Evolutionary conservation across 495 filamentous ascomycete species (phyloP), one percentile per base, ranked within the genome.

Genomic region (Friedmanniomyces simplex): DNA sequence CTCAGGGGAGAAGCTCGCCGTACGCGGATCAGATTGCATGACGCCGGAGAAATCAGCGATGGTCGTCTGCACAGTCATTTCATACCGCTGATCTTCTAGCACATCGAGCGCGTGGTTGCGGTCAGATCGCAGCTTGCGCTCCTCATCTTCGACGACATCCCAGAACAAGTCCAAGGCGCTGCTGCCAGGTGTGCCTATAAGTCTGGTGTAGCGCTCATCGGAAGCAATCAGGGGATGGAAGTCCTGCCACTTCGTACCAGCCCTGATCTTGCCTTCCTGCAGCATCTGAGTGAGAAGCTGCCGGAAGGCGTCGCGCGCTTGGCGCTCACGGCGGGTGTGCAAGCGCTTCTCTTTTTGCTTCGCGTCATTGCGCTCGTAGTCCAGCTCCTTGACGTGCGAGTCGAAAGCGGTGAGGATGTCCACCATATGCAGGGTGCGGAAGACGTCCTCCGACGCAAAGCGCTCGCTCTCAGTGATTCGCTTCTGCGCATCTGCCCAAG

Each of bases 121-220:
- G 48, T 84, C 85, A 49, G 80, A 80, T 42, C 94, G 84, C 16
- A 97, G 73, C 20, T 83, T 82, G 50, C 85, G 80, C 59, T 97
- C 90, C 71, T 96, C 89, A 69, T 96, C 91, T 67, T 96, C 91
- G 16, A 97, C 80, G 50, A 90, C 78, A 71, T 99, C 94, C 91
- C 94, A 96, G 72, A 97, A 95, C 10, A 99, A 75, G 57, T 99
- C 93, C 58, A 95, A 76, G n/a, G 91, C 88, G 4, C 82, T 87
- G 3, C 93, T 96, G 52, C 94, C 94, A 42, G 82, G 66, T 63
- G 93, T 89, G 43, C 91, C 93, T 30, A 93, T 79, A 73, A 96
- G 86, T 48, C 82, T 87, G 66, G 76, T 79, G 72, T 94, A 97
- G 55, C 89, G 84, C 46, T 87, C 78, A 63, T 97, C 93, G 63